These are phyloP conservation scores for Xylaria sp. DNA, from an alignment of 2,329 filamentous ascomycete genomes.

Conservation along the genomic window DNA sequence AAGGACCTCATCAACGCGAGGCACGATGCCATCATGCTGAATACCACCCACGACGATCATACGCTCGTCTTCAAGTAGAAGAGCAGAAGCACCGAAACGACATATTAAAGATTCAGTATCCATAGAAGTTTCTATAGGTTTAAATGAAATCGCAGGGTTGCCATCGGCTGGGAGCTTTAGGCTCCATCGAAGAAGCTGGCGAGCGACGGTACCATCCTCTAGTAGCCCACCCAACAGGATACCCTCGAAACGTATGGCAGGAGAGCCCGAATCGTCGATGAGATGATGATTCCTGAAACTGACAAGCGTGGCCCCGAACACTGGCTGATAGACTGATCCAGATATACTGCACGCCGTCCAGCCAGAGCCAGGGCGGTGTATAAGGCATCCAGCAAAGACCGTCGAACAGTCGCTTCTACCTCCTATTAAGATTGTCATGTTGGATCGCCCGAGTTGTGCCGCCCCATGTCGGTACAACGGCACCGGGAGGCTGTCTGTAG, in stretches of 20 bases:
- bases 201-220: slow-evolving; percentile 68
- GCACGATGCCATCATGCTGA: slow-evolving; percentile 53
- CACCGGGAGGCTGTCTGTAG: slow-evolving; percentile 71
- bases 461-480: slow-evolving; percentile 81
- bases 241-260: slow-evolving; percentile 59
- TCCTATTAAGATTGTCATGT: slow-evolving; percentile 67
- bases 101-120: slow-evolving; percentile 38
- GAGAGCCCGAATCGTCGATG: slow-evolving; percentile 22
- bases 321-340: slow-evolving; percentile 49
- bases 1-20: slow-evolving; percentile 62
- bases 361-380: slow-evolving; percentile 61
- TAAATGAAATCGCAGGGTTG: slow-evolving; percentile 48
- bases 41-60: slow-evolving; percentile 58
- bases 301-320: slow-evolving; percentile 58
- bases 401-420: slow-evolving; percentile 64
- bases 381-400: slow-evolving; percentile 62
- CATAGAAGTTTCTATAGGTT: slow-evolving; percentile 27
- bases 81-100: slow-evolving; percentile 57
- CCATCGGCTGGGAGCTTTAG: slow-evolving; percentile 48
- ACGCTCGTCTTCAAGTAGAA: slow-evolving; percentile 43
- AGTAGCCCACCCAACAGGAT: slow-evolving; percentile 78
- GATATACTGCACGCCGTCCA: slow-evolving; percentile 57
- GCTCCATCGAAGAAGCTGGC: slow-evolving; percentile 73
- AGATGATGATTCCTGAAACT: slow-evolving; percentile 44
- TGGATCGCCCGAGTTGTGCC: slow-evolving; percentile 60